Base-by-base conservation (phyloP, 2,329 filamentous ascomycete genomes). In the Hypoxylon sp. region DNA sequence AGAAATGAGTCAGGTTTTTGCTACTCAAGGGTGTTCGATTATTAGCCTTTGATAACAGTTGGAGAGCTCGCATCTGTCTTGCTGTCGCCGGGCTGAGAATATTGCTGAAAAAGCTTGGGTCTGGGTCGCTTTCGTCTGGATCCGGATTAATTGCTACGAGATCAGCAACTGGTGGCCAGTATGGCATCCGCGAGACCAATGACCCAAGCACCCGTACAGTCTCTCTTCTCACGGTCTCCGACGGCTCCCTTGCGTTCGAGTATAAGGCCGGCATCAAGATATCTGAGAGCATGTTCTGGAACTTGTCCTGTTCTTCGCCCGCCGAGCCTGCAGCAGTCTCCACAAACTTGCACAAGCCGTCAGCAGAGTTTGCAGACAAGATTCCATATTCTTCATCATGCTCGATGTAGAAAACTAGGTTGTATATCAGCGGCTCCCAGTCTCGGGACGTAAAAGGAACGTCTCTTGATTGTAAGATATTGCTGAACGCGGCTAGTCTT, bases 371-470 rank as follows among this genome's bases (percentile, higher is more conserved):
- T 1, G 83, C 82, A 0, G 85, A 82, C 11, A 97, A 79, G 45
- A 97, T 90, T 41, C 91, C 90, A 63, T 96, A 88, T 72, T 99
- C 95, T 61, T 97, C 92, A 52, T 92, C 88, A 63, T 94, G 86
- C 64, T 87, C 88, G 63, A 97, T 88, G 70, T 89, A 95, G 75
- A 88, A 98, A 1, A 97, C 81, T 78, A 96, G 84, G 70, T 98
- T 99, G 76, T 93, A 90, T 9, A 98, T 77, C 17, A 99, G 75
- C 4, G 95, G 93, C 48, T 88, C 83, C 94, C 95, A 99, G 73
- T 97, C 90, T 55, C 83, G 83, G 1, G 87, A 76, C 0, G 84
- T 88, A 59, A 93, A 85, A 0, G 79, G 75, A 0, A 72, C 72
- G 31, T 85, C 85, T n/a, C 83, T 78, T 2, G 84, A 77, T 35